These are phyloP conservation scores for Amanita inopinata DNA, from an alignment of 768 basidiomycete species.

Conservation along the genomic window DNA sequence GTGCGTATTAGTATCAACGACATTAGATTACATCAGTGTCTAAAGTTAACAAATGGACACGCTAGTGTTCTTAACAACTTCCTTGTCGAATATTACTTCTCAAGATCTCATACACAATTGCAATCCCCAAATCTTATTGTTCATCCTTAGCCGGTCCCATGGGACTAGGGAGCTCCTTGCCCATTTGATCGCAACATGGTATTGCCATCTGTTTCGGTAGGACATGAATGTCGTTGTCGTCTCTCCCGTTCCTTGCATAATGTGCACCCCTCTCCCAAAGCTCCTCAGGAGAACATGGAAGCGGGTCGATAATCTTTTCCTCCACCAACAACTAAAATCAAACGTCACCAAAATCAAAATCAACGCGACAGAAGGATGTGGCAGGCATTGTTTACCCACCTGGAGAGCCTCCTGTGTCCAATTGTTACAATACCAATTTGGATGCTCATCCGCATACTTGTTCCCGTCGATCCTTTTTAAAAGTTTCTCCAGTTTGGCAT, in stretches of 20 bases:
- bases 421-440: neutral
- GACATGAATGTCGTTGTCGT: neutral
- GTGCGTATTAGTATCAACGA: too few relatives aligned
- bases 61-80: too few relatives aligned
- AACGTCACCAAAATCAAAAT: neutral
- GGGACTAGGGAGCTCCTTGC: constrained; percentile 11
- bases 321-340: constrained; percentile 5
- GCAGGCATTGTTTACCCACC: neutral
- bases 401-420: constrained; percentile 4
- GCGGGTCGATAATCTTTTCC: constrained; percentile 2
- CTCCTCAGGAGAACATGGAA: constrained; percentile 1
- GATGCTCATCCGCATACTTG: constrained; percentile 7
- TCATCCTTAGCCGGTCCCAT: too few relatives aligned
- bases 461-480: constrained; percentile 2
- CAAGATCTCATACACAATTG: too few relatives aligned
- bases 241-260: constrained; percentile 6
- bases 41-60: too few relatives aligned
- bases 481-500: constrained; percentile 1
- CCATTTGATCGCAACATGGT: constrained; percentile 6
- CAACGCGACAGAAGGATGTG: neutral
- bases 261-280: constrained; percentile 8
- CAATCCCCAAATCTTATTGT: too few relatives aligned
- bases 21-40: too few relatives aligned
- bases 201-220: neutral
- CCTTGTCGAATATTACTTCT: too few relatives aligned